Base-by-base conservation (phyloP, 208 protist genomes). In the Trypanosomatidae sp. region DNA sequence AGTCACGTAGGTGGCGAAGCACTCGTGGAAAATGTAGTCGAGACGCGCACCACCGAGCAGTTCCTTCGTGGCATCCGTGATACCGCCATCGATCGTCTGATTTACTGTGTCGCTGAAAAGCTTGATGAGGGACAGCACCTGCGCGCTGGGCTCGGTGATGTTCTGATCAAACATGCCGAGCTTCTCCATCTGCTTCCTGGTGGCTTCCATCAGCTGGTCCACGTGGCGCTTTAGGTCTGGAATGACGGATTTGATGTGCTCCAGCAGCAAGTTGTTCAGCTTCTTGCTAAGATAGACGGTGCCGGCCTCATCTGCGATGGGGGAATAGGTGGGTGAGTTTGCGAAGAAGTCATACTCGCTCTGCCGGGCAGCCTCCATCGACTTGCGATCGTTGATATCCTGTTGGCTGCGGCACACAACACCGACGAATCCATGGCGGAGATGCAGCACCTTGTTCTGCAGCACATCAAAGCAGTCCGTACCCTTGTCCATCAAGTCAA, bases 401-500 rank as follows among this genome's bases (percentile, higher is more conserved):
- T 97, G 85, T 88, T 99, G 99, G 41, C 88, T 96, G 52, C 99
- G 86, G 89, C 99, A 99, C 70, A 99, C 97, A 12, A 99, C 97
- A 28, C 98, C 99, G 50, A 99, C 93, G 77, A 99, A 99, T 58
- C 99, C 99, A 53, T 99, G 90, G 66, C 91, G 88, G 7, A 99
- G 90, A 13, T 93, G 92, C 52, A 99, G 76, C n/a, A 99, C 81
- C 49, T 94, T 90, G 41, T 98, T 98, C 3, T 80, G 74, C 30
- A 99, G 89, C 19, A 99, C 87, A 62, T 99, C 98, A 39, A 96
- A 76, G 49, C 96, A 98, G 84, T 99, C 97, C 17, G 99, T 99
- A 39, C 99, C 99, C 62, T 88, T 79, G 73, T 99, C 96, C 99
- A 99, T 99, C 17, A 99, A 81, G 80, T 99, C 99, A 1, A 99